Conservation (phyloP, 1,139 yeast genomes). For the Zygosaccharomyces pseudobailii region DNA sequence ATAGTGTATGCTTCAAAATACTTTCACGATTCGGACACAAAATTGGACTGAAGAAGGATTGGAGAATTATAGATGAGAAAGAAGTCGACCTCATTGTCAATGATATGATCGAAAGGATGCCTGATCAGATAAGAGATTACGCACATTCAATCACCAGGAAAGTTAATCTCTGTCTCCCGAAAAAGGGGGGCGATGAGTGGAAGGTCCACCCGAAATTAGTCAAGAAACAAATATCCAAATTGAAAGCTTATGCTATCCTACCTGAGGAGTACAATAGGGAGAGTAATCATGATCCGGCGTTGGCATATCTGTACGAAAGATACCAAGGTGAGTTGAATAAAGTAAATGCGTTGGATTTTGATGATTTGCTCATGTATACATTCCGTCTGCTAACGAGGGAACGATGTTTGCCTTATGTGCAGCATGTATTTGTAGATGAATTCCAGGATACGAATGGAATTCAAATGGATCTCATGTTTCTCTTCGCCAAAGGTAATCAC, state of each 20-base stretch:
- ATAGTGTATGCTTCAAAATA: constrained; percentile 65
- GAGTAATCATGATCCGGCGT: constrained; percentile 31
- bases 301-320: constrained; percentile 40
- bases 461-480: constrained; percentile 64
- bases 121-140: constrained; percentile 33
- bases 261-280: constrained; percentile 38
- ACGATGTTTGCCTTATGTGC: constrained; percentile 47
- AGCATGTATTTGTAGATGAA: constrained; percentile 85
- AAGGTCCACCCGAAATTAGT: constrained; percentile 35
- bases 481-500: constrained; percentile 44
- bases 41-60: constrained; percentile 43
- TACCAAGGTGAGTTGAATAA: constrained; percentile 49
- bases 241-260: constrained; percentile 47
- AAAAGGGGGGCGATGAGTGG: constrained; percentile 28
- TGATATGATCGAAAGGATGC: constrained; percentile 38
- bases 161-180: constrained; percentile 29
- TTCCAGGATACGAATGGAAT: constrained; percentile 86
- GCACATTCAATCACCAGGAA: constrained; percentile 27
- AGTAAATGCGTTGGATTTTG: constrained; percentile 62
- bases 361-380: constrained; percentile 66
- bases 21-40: constrained; percentile 52
- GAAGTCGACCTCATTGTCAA: constrained; percentile 52
- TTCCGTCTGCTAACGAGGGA: constrained; percentile 43
- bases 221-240: constrained; percentile 45
- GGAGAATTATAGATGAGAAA: constrained; percentile 61